A percentile compares a stretch with the other conserved stretches of the same genome.
phyloP scores from a whole-genome alignment of 108 stramenopile genomes.

The Cyclotella kingstonii region DNA sequence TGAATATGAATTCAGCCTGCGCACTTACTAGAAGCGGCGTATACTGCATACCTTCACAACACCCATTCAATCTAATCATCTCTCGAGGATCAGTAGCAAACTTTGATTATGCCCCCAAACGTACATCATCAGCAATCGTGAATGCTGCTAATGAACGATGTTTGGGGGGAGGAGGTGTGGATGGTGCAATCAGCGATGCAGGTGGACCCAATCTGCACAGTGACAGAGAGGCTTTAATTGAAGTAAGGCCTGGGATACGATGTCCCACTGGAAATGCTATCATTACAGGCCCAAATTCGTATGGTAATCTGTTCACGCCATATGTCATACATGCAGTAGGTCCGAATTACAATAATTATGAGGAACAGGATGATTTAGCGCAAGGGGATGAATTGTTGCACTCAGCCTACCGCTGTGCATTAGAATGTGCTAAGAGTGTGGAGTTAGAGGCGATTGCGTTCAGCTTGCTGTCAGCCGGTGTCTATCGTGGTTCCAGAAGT shows the following conservation, averaged over 20 bases:
- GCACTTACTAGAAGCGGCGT: neutral
- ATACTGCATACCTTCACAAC: neutral
- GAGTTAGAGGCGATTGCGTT: slow-evolving; percentile 64
- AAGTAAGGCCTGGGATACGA: slow-evolving; percentile 33
- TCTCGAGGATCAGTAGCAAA: slow-evolving; percentile 49
- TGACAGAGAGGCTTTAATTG: slow-evolving; percentile 56
- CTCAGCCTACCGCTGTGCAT: slow-evolving; percentile 50
- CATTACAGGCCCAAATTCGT: slow-evolving; percentile 60
- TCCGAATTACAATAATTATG: slow-evolving; percentile 57
- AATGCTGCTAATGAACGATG: slow-evolving; percentile 84
- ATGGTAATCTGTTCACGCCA: slow-evolving; percentile 47
- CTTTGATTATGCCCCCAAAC: slow-evolving; percentile 32
- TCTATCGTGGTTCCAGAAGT: slow-evolving; percentile 59
- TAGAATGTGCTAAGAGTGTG: slow-evolving; percentile 43
- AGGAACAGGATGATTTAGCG: slow-evolving; percentile 1
- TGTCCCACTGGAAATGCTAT: slow-evolving; percentile 70
- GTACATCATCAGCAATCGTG: slow-evolving; percentile 57
- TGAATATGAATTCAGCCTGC: too few species aligned
- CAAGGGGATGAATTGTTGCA: slow-evolving; percentile 45
- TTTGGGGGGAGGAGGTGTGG: slow-evolving; percentile 85
- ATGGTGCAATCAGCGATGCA: slow-evolving; percentile 76
- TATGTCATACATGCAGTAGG: slow-evolving; percentile 90
- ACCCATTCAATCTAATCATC: slow-evolving; percentile 42
- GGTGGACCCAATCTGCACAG: slow-evolving; percentile 56
- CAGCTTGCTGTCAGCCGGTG: slow-evolving; percentile 70